phyloP scores from a whole-genome alignment of 139 green algal species.

The Tetradesmus obliquus region DNA sequence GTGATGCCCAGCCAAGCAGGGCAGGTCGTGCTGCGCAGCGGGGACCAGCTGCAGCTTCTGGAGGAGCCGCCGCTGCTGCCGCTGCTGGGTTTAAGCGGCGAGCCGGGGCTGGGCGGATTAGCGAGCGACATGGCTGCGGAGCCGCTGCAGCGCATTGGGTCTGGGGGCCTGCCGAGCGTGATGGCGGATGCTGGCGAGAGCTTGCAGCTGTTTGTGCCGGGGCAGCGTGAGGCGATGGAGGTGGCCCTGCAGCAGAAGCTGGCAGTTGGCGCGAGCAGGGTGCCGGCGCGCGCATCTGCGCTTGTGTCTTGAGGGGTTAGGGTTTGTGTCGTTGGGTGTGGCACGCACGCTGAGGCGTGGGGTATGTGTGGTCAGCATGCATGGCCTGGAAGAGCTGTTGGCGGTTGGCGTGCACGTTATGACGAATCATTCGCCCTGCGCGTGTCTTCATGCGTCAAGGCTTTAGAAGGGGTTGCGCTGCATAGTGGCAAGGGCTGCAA shows the following conservation, averaged over 20 bases:
- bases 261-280: background rate
- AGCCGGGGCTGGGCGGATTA: background rate
- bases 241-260: conserved; percentile 33
- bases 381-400: background rate
- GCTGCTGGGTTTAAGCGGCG: background rate
- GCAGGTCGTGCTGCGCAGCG: conserved; percentile 14
- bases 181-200: conserved; percentile 34
- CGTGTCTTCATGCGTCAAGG: too few species aligned
- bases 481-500: background rate
- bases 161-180: background rate
- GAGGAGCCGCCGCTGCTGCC: conserved; percentile 34
- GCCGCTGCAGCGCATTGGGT: background rate
- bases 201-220: conserved; percentile 30
- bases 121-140: background rate
- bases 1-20: conserved; percentile 5
- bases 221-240: conserved; percentile 23
- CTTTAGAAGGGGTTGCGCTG: background rate
- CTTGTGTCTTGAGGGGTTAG: background rate
- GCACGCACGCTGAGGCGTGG: background rate
- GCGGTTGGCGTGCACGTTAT: background rate
- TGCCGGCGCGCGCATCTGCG: conserved; percentile 15
- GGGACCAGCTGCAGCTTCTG: conserved; percentile 40
- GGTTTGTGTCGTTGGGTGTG: too few species aligned
- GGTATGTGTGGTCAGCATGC: background rate
- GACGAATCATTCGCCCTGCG: background rate